Evolutionary conservation across 306 rosid genomes (phyloP).

Genomic region (Abrus pulchellus): DNA sequence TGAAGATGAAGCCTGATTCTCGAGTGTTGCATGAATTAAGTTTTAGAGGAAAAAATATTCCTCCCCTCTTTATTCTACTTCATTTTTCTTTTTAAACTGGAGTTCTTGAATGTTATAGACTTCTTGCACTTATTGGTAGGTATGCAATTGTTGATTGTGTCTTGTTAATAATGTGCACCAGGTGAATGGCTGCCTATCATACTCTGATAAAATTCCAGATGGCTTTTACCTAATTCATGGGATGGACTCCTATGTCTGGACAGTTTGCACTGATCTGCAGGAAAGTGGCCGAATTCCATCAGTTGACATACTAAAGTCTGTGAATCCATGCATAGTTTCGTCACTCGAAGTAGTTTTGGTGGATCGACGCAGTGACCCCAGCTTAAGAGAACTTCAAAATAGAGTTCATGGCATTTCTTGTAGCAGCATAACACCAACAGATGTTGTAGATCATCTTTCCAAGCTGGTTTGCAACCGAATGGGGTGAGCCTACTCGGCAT

Average conservation of each 20-base stretch:
- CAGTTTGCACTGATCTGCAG: conserved; percentile 84
- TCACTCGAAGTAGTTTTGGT: conserved; percentile 88
- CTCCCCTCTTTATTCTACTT: conserved; percentile 11
- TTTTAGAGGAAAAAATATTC: conserved; percentile 6
- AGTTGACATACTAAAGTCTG: conserved; percentile 76
- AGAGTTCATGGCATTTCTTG: conserved; percentile 69
- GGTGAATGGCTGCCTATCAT: conserved; percentile 98
- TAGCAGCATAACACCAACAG: conserved; percentile 75
- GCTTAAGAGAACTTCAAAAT: conserved; percentile 88
- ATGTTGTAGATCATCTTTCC: conserved; percentile 94
- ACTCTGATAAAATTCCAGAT: conserved; percentile 88
- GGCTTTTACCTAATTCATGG: conserved; percentile 93
- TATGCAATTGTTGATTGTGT: conserved; percentile 47
- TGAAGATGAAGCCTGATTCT: conserved; percentile 15
- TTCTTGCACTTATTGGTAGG: conserved; percentile 30
- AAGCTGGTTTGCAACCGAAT: conserved; percentile 85
- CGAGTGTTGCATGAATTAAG: conserved; percentile 27
- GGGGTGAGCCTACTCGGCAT: conserved; percentile 80
- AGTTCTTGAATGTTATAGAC: conserved; percentile 18
- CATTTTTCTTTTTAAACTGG: not conserved
- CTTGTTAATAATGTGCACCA: conserved; percentile 57
- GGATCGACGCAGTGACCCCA: conserved; percentile 78
- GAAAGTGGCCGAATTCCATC: conserved; percentile 95
- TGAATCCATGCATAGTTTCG: conserved; percentile 69
- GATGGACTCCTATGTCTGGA: conserved; percentile 93